phyloP scores from a whole-genome alignment of 345 rosid genomes.

The Trapa bicornis region DNA sequence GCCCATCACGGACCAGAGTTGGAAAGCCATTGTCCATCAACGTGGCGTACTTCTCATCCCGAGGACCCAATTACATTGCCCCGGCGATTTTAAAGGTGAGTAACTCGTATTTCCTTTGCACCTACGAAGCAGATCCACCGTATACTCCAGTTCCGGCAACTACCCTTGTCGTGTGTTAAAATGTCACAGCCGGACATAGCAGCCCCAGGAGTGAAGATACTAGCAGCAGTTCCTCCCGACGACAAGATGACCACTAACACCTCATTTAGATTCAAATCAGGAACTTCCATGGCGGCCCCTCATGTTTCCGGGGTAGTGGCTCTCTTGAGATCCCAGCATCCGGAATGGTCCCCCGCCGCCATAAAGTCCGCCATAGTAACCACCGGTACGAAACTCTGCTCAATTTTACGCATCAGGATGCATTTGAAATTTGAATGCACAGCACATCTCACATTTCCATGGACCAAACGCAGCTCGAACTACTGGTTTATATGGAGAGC shows the following conservation, averaged over 20 bases:
- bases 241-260: not conserved
- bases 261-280: conserved; percentile 5
- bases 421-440: not conserved
- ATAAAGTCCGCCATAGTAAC: conserved; percentile 22
- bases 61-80: conserved; percentile 22
- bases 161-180: not conserved
- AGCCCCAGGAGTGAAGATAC: conserved; percentile 57
- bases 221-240: conserved; percentile 30
- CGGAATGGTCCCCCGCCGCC: conserved; percentile 24
- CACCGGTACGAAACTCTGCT: not conserved
- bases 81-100: conserved; percentile 29
- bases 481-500: conserved; percentile 5
- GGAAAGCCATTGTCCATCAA: conserved; percentile 20
- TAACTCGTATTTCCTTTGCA: not conserved
- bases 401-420: not conserved
- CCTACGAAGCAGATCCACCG: no score
- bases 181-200: conserved; percentile 42
- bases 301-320: conserved; percentile 21
- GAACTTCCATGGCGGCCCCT: conserved; percentile 29
- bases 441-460: not conserved
- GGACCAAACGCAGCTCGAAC: not conserved
- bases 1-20: conserved; percentile 20
- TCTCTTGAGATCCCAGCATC: conserved; percentile 17
- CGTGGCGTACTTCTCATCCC: conserved; percentile 28
- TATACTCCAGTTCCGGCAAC: not conserved